These are phyloP conservation scores for Maudiozyma pseudohumilis DNA, from an alignment of 805 yeast species.

Conservation along the genomic window DNA sequence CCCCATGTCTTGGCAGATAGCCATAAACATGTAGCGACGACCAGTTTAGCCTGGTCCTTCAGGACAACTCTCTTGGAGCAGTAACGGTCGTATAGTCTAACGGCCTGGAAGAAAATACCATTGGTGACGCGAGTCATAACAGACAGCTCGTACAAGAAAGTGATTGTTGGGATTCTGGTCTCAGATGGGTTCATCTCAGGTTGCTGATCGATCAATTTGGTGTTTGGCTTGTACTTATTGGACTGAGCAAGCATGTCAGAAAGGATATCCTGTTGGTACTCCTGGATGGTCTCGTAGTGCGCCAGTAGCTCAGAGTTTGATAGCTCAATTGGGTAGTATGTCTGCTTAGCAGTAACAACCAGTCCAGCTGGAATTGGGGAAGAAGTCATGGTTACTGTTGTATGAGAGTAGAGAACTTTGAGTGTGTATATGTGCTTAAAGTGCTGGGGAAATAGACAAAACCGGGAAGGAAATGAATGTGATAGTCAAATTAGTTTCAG, in stretches of 20 bases:
- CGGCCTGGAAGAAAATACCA: constrained; percentile 56
- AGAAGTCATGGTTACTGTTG: constrained; percentile 3
- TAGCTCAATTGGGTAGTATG: constrained; percentile 41
- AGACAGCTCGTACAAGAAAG: constrained; percentile 68
- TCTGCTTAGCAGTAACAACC: constrained; percentile 35
- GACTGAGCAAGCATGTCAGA: constrained; percentile 30
- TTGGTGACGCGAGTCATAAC: constrained; percentile 55
- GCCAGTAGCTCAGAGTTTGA: constrained; percentile 40
- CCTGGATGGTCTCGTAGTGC: constrained; percentile 39
- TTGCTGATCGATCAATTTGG: constrained; percentile 68
- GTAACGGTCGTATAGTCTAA: constrained; percentile 79
- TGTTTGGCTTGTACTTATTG: constrained; percentile 39
- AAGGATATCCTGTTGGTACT: constrained; percentile 45
- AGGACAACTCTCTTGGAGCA: constrained; percentile 79
- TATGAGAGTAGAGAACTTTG: no score
- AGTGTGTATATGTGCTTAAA: no score
- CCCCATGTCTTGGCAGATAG: constrained; percentile 79
- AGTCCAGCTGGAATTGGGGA: constrained; percentile 22
- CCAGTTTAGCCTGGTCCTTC: constrained; percentile 79
- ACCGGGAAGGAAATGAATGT: no score
- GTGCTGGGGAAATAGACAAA: no score
- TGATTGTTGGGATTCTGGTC: constrained; percentile 60
- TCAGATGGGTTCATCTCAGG: constrained; percentile 73
- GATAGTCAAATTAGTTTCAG: no score
- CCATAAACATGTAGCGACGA: constrained; percentile 90